Evolutionary conservation across 441 rosid species (phyloP).

Genomic region (Pelargonium myrrhifolium): DNA sequence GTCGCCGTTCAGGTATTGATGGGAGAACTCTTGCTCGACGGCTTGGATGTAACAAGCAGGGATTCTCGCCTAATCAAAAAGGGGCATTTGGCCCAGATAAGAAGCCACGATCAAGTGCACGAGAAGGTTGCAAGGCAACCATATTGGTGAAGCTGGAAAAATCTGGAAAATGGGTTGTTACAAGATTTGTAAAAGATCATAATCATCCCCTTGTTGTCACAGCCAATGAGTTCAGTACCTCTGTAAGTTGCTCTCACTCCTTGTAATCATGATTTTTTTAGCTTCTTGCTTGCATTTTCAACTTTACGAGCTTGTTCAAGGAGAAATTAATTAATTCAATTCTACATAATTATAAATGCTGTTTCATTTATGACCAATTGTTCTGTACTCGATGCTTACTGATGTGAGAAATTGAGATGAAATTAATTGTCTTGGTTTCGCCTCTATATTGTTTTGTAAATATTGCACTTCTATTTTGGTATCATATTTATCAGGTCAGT

Average conservation of each 20-base stretch:
- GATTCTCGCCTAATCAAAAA: conserved; percentile 57
- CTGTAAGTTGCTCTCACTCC: conserved; percentile 28
- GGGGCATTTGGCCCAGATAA: conserved; percentile 30
- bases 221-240: not conserved
- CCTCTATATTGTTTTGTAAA: not conserved
- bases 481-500: not conserved
- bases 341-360: not conserved
- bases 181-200: conserved; percentile 64
- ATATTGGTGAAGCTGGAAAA: conserved; percentile 62
- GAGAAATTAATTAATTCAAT: not conserved
- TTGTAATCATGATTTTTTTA: conserved; percentile 20
- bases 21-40: conserved; percentile 66
- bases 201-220: conserved; percentile 49
- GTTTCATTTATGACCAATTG: not conserved
- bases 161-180: conserved; percentile 59
- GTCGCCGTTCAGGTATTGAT: conserved; percentile 63
- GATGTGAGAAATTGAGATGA: not conserved
- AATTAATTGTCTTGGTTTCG: not conserved
- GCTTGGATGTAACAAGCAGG: conserved; percentile 75
- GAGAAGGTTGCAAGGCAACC: conserved; percentile 81
- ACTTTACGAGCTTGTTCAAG: not conserved
- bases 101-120: conserved; percentile 57
- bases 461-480: not conserved
- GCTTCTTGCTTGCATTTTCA: not conserved
- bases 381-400: not conserved